These are phyloP conservation scores for Quillaja saponaria DNA, from an alignment of 306 rosid genomes.

Conservation along the genomic window DNA sequence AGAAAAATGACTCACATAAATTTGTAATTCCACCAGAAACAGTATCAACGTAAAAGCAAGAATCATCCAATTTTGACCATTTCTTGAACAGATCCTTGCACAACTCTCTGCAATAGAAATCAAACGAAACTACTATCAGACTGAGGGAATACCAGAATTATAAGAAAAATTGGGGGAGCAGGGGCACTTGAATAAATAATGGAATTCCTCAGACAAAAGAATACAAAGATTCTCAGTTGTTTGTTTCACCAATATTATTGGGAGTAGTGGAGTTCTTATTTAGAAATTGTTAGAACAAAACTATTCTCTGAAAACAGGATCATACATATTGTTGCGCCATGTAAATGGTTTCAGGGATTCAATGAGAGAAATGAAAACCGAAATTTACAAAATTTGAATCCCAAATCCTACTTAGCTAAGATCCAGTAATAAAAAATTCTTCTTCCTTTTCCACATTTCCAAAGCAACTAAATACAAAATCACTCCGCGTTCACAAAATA, in stretches of 20 bases:
- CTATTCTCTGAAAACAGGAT: not conserved
- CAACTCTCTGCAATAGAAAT: slow-evolving; percentile 50
- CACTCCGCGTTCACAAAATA: too few relatives aligned
- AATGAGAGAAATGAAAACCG: too few relatives aligned
- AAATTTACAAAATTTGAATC: not conserved
- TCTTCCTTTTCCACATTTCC: slow-evolving; percentile 14
- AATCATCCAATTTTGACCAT: slow-evolving; percentile 74
- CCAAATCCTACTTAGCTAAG: not conserved
- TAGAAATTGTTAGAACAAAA: too few relatives aligned
- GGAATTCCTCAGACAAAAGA: not conserved
- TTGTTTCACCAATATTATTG: too few relatives aligned
- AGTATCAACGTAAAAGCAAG: slow-evolving; percentile 64
- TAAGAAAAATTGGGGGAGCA: not conserved
- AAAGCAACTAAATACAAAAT: not conserved
- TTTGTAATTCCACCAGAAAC: slow-evolving; percentile 97
- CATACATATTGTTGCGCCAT: not conserved
- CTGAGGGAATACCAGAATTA: not conserved
- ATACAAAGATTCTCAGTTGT: too few relatives aligned
- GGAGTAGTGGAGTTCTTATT: too few relatives aligned
- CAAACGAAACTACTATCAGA: not conserved
- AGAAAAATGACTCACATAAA: slow-evolving; percentile 55
- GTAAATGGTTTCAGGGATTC: not conserved
- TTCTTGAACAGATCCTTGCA: slow-evolving; percentile 78
- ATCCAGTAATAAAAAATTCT: not conserved
- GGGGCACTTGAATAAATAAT: not conserved